Evolutionary conservation across 768 basidiomycete species (phyloP).

Genomic region (Pleurotus giganteus): DNA sequence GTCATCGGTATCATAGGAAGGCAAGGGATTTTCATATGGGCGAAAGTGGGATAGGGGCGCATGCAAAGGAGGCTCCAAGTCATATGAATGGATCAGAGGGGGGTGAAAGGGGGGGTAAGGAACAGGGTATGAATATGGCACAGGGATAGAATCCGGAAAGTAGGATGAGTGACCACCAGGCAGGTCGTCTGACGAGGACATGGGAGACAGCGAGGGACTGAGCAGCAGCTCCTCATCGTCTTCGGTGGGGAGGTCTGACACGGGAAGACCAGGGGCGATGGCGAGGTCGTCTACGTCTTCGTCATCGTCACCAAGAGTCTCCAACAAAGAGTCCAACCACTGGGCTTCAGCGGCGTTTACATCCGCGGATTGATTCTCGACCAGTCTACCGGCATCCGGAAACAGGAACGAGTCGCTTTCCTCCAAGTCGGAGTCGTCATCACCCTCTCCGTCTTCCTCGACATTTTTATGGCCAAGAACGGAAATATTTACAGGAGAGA

Average conservation of each 20-base stretch:
- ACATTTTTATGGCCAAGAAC: slow-evolving; percentile 33
- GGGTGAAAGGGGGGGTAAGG: slow-evolving; percentile 65
- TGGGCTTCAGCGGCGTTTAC: slow-evolving; percentile 61
- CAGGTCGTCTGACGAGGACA: slow-evolving; percentile 79
- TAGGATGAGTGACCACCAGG: slow-evolving; percentile 25
- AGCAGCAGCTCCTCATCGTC: slow-evolving; percentile 64
- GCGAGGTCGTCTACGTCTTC: slow-evolving; percentile 54
- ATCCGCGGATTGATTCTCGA: slow-evolving; percentile 31
- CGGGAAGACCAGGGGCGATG: slow-evolving; percentile 41
- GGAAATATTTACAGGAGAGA: slow-evolving; percentile 22
- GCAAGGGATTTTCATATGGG: slow-evolving; percentile 54
- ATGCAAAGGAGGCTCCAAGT: slow-evolving; percentile 41
- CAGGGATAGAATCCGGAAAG: slow-evolving; percentile 45
- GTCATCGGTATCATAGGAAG: slow-evolving; percentile 63
- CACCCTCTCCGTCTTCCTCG: slow-evolving; percentile 42
- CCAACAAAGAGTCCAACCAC: slow-evolving; percentile 81
- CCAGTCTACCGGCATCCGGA: slow-evolving; percentile 67
- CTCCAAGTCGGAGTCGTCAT: slow-evolving; percentile 48
- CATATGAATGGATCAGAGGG: slow-evolving; percentile 51
- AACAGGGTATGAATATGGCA: slow-evolving; percentile 55
- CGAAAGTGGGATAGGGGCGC: slow-evolving; percentile 45
- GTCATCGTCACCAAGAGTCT: slow-evolving; percentile 70
- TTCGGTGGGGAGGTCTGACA: slow-evolving; percentile 47
- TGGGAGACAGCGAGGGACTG: slow-evolving; percentile 68
- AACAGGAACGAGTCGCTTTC: slow-evolving; percentile 77